Base-by-base conservation (phyloP, 441 rosid genomes). In the Cnidoscolus chayamansa region DNA sequence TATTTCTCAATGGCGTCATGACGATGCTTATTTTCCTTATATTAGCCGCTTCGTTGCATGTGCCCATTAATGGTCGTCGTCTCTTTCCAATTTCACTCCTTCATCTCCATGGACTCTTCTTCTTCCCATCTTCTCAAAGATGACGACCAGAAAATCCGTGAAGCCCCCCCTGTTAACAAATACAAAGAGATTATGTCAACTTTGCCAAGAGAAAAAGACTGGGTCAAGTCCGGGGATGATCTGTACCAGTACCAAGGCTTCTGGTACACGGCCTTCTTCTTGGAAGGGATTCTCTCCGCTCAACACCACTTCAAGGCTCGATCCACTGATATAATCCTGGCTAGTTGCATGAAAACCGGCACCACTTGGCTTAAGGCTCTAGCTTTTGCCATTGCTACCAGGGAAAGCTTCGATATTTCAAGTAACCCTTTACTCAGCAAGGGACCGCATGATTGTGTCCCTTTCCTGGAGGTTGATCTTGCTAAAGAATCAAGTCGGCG, bases 381-480 rank as follows among this genome's bases (percentile, higher is more conserved):
- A 0, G 1, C 51, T 63, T 2, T 63, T 0, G 12, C 51, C 1
- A 63, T 63, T 3, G 13, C 19, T 3, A 63, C 51, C 3, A 25
- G 67, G 2, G 1, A 31, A 2, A 9, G 0, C 16, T 62, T 16
- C 3, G 49, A 37, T 35, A 12, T 75, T 43, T 37, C 74, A 15
- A 59, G 74, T 0, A 77, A 58, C 68, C 82, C 87, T 72, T 77
- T 85, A 32, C 73, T 78, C 15, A 30, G 62, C 40, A 70, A 70
- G 10, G 19, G 35, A 55, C 90, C 90, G 19, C 88, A 86, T 55
- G 82, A 80, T 19, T 78, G 80, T 49, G 78, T 86, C 32, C 90
- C 86, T 40, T 80, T 56, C 61, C 16, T 84, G 31, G 76, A 80
- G 40, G 0, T 31, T 4, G 12, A 48, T 35, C 31, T 16, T 54